Conservation (phyloP, 1,284 basidiomycete species). For the Moesziomyces sp. region DNA sequence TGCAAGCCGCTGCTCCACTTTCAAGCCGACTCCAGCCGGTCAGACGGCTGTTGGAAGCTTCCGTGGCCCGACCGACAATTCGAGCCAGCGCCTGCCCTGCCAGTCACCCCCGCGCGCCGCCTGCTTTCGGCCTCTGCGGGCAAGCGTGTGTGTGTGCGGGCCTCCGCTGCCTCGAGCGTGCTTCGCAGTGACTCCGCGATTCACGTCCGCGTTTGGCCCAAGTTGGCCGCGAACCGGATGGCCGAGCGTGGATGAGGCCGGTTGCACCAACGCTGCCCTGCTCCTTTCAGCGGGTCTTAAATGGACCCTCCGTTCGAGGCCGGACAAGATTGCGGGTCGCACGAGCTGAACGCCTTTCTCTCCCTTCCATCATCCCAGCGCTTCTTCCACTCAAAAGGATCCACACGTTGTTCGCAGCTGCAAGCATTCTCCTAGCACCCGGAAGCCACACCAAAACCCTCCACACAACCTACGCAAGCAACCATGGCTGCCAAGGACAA, state of each 20-base stretch:
- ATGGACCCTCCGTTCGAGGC: too few relatives aligned
- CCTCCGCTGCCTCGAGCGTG: too few relatives aligned
- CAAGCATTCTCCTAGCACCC: conserved; percentile 3
- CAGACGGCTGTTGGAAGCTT: conserved; percentile 23
- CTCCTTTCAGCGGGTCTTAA: too few relatives aligned
- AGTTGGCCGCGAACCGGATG: neutral
- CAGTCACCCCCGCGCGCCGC: too few relatives aligned
- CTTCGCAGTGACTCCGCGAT: too few relatives aligned
- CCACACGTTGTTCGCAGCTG: neutral
- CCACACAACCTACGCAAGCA: neutral
- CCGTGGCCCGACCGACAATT: conserved; percentile 17
- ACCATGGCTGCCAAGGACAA: conserved; percentile 33
- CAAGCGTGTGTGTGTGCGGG: neutral
- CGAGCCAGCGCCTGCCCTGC: neutral
- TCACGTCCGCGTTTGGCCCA: neutral
- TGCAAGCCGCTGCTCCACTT: neutral
- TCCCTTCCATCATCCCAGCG: conserved; percentile 1
- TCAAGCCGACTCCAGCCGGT: conserved; percentile 38
- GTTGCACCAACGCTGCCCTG: too few relatives aligned
- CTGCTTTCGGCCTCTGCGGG: conserved; percentile 7
- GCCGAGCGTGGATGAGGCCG: too few relatives aligned
- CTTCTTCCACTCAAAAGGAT: neutral
- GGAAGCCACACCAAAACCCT: neutral
- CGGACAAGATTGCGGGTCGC: neutral
- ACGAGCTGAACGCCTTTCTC: neutral